These are phyloP conservation scores for Pseudonitzschia pungens DNA, from an alignment of 108 stramenopile species.

Conservation along the genomic window DNA sequence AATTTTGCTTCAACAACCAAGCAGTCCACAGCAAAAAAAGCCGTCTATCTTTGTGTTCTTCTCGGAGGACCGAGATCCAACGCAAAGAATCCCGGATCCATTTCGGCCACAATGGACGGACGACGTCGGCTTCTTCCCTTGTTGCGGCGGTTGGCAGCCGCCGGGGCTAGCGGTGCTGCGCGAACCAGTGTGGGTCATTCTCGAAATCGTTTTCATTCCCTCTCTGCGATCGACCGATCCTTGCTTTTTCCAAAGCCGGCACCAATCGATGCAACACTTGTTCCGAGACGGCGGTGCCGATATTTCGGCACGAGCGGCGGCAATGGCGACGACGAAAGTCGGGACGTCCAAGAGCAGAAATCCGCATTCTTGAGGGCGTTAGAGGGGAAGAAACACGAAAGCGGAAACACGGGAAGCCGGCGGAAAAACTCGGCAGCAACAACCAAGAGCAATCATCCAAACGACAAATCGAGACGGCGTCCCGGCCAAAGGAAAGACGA, in stretches of 20 bases:
- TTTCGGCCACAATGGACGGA: too few species aligned
- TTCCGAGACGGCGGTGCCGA: background rate
- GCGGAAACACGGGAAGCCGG: background rate
- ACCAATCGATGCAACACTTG: background rate
- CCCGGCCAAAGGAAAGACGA: background rate
- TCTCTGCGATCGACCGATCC: background rate
- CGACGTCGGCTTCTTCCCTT: background rate
- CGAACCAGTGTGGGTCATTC: background rate
- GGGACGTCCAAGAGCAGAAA: background rate
- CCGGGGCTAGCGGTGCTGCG: background rate
- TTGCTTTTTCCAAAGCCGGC: background rate
- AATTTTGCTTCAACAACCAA: too few species aligned
- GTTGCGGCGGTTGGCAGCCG: background rate
- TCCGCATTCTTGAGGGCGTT: slow-evolving; percentile 12
- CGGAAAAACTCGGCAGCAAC: background rate
- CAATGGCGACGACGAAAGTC: slow-evolving; percentile 7
- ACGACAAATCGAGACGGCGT: background rate
- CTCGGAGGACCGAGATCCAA: too few species aligned
- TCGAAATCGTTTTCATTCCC: background rate
- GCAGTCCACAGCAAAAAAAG: too few species aligned
- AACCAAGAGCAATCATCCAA: background rate
- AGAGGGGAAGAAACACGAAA: background rate
- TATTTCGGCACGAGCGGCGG: background rate
- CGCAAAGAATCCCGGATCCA: too few species aligned
- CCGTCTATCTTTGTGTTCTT: too few species aligned